A percentile compares a stretch with the other conserved stretches of the same genome.
phyloP scores from a whole-genome alignment of 805 yeast species.

The Candida fluviatilis region DNA sequence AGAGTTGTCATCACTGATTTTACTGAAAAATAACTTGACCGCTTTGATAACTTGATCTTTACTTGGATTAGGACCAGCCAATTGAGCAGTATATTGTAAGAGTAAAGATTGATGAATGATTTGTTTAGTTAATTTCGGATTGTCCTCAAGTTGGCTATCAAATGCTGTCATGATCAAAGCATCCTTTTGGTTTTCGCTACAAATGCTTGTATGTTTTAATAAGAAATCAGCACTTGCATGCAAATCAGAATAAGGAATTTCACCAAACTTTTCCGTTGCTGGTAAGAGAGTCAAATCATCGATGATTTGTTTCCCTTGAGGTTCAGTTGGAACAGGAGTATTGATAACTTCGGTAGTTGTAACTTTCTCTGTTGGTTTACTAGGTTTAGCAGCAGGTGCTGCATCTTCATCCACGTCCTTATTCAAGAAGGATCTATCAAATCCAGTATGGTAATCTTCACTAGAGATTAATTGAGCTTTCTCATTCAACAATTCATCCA shows the following conservation, averaged over 20 bases:
- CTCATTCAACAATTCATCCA: conserved; percentile 65
- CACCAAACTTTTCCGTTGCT: conserved; percentile 63
- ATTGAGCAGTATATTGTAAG: conserved; percentile 62
- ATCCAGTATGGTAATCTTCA: conserved; percentile 90
- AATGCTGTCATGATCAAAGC: conserved; percentile 91
- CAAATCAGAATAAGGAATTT: conserved; percentile 47
- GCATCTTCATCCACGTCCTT: conserved; percentile 36
- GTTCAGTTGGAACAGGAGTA: conserved; percentile 4
- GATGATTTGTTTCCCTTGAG: conserved; percentile 21
- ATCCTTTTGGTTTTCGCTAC: conserved; percentile 83
- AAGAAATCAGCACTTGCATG: conserved; percentile 50
- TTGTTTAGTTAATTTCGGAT: conserved; percentile 50
- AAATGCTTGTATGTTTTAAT: conserved; percentile 59
- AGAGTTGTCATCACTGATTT: conserved; percentile 45
- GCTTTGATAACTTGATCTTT: conserved; percentile 35
- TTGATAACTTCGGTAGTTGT: conserved; percentile 26
- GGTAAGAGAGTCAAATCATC: conserved; percentile 55
- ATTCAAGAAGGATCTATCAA: conserved; percentile 79
- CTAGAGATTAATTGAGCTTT: conserved; percentile 74
- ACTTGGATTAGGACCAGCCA: conserved; percentile 30
- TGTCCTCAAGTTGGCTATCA: conserved; percentile 68
- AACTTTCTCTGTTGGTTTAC: conserved; percentile 9
- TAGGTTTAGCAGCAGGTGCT: neutral
- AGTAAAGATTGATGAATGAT: conserved; percentile 78
- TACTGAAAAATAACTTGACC: conserved; percentile 63